A percentile compares a stretch with the other conserved stretches of the same genome.
phyloP scores from a whole-genome alignment of 1,139 yeast genomes.

The Suhomyces chickasaworum region DNA sequence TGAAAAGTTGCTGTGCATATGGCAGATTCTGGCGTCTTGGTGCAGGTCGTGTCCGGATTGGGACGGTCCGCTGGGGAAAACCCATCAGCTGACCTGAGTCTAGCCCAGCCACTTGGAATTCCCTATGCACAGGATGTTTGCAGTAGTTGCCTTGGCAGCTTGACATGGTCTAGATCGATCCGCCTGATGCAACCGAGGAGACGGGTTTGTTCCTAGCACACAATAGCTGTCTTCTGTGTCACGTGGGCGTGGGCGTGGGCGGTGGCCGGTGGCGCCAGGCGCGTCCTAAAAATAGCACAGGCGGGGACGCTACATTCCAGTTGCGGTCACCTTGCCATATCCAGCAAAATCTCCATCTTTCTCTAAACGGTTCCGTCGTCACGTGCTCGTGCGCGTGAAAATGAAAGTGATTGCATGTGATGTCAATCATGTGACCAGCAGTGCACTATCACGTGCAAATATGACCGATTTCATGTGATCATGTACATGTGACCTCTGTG shows the following conservation, averaged over 20 bases:
- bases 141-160: not conserved
- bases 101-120: not conserved
- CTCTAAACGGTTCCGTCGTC: too few relatives aligned
- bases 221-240: not conserved
- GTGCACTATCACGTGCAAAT: too few relatives aligned
- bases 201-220: not conserved
- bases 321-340: too few relatives aligned
- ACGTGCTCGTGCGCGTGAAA: too few relatives aligned
- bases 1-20: not conserved
- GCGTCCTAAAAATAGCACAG: not conserved
- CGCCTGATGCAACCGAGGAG: slow-evolving; percentile 1
- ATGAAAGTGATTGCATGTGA: too few relatives aligned
- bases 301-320: not conserved
- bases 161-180: slow-evolving; percentile 1
- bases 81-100: not conserved
- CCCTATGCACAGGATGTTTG: not conserved
- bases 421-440: too few relatives aligned
- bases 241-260: too few relatives aligned
- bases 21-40: not conserved
- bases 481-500: too few relatives aligned
- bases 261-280: not conserved
- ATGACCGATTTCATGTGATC: too few relatives aligned
- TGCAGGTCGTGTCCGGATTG: not conserved
- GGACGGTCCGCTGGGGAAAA: not conserved
- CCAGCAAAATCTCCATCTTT: too few relatives aligned